Evolutionary conservation across 1,284 basidiomycete species (phyloP), one percentile per base, ranked within the genome.

Genomic region (Cutaneotrichosporon arboriforme): DNA sequence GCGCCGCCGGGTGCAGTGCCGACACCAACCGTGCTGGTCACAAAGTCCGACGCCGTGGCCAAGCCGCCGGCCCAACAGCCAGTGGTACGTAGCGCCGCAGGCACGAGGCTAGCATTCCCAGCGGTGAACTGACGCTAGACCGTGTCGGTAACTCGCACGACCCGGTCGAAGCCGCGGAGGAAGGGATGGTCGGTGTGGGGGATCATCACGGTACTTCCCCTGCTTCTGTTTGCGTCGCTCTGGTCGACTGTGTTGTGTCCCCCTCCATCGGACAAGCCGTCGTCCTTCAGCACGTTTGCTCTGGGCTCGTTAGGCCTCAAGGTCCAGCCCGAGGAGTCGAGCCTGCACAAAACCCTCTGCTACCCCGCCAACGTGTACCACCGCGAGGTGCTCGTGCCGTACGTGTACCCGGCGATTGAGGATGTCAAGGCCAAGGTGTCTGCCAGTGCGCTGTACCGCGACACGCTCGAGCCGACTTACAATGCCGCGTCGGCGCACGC

Each of bases 291-390:
- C n/a, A 52, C 46, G 45, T 62, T 62, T 43, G 58, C 69, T 18
- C 60, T 69, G n/a, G 57, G 60, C 17, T 62, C 66, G 4, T 54
- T 72, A 13, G 70, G 68, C 8, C 58, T 68, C 12, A 17, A 36
- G 43, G 12, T 14, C n/a, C 12, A 22, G 10, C 20, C 40, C 15
- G 39, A 54, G 4, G 50, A 60, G 34, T 63, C 64, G 9, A 21
- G 54, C 18, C 56, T 67, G 0, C 70, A 71, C 48, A 51, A 67
- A 46, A 61, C 63, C 0, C 57, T 73, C 21, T 73, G 72, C 46
- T 71, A 72, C 55, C 72, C 72, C 8, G 53, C 72, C 21, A 70
- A 72, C 55, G 61, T 67, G 14, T 73, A 73, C 54, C 65, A 69
- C 45, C 46, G 54, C 7, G 57, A 64, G 17, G 58, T 73, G 34